Evolutionary conservation across 202 grass and related monocot genomes (phyloP), one percentile per base, ranked within the genome.

Genomic region (Zizania palustris): DNA sequence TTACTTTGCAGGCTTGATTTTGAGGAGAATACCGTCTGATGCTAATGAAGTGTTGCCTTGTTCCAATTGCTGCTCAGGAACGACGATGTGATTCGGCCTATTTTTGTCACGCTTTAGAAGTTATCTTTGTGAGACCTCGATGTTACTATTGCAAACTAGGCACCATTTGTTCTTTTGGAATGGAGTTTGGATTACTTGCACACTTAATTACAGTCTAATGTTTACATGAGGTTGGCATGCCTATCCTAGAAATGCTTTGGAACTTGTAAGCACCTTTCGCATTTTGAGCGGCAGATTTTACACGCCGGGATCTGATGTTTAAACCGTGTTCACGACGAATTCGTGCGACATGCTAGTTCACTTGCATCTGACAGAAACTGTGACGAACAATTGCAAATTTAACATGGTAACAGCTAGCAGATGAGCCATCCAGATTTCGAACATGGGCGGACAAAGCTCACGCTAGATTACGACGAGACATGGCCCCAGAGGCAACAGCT

Each of bases 51-150:
- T 45, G 5, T 18, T 55, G 39, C 28, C 45, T 45, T 64, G 39
- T 80, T 70, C 46, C 5, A 4, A 79, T 64, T 80, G 85, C 16
- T 84, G 63, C 66, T 71, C 49, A 63, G 80, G 80, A 80, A 65
- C 46, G 57, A 70, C 41, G 36, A 37, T 69, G 28, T 69, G 69
- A 56, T 65, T 54, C 80, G 3, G 69, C 57, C 56, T 61, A 40
- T 75, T 88, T 88, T 84, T 84, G 15, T 88, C 63, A 75, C 71
- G 15, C 35, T 63, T 63, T 51, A 55, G 46, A 50, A 75, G 75
- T 79, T 42, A 35, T 80, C 58, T 36, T 80, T 40, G 75, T 28
- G 75, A 74, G 81, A 88, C 56, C 57, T 88, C 45, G 40, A 56
- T 84, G 70, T 71, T 84, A 65, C 59, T 81, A 56, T 42, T 15